Evolutionary conservation across 140 eudicot species (phyloP).

Genomic region (Stevia rebaudiana): DNA sequence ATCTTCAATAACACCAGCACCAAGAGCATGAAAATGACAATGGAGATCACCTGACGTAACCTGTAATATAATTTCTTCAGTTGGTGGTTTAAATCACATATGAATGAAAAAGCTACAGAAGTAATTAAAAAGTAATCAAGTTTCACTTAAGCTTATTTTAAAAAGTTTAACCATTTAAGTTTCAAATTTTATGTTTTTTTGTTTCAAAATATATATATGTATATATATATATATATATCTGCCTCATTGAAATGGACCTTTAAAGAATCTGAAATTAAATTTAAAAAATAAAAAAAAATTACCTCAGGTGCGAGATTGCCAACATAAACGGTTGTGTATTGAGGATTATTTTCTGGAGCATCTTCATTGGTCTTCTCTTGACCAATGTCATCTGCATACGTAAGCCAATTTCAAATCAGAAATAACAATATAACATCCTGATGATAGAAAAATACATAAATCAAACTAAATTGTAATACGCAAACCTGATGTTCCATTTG

Average conservation of each 20-base stretch:
- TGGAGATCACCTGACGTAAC: constrained; percentile 90
- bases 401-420: background rate
- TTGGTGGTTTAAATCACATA: background rate
- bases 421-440: background rate
- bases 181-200: background rate
- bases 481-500: constrained; percentile 85
- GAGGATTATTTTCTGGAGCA: constrained; percentile 92
- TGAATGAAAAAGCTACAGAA: background rate
- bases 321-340: constrained; percentile 88
- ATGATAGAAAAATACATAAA: background rate
- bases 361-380: constrained; percentile 72
- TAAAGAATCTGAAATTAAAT: background rate
- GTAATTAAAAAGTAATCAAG: background rate
- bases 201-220: no score
- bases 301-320: constrained; percentile 96
- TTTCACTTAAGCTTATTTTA: background rate
- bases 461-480: background rate
- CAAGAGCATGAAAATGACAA: constrained; percentile 70
- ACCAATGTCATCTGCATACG: constrained; percentile 66
- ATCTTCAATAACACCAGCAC: constrained; percentile 88
- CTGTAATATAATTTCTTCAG: constrained; percentile 31
- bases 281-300: constrained; percentile 2
- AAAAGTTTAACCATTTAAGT: background rate
- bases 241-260: background rate
- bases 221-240: no score